Percentiles rank a stretch among this genome's conserved stretches.
phyloP scores from a whole-genome alignment of 768 basidiomycete species.

The Stropharia rugosoannulata region DNA sequence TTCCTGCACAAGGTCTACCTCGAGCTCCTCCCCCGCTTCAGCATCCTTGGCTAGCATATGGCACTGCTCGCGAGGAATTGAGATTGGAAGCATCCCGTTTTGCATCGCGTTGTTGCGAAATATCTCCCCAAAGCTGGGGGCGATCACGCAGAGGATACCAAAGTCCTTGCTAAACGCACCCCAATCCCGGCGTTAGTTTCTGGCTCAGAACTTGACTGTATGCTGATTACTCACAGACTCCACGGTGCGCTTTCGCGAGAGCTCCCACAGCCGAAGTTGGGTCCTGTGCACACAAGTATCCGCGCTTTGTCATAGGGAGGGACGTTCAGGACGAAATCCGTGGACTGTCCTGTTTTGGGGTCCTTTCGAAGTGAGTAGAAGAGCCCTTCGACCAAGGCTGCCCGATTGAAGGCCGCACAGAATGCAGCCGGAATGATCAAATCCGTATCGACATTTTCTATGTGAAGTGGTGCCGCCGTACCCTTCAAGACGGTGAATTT shows the following conservation, averaged over 20 bases:
- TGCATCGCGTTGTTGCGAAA: slow-evolving; percentile 90
- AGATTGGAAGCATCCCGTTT: slow-evolving; percentile 87
- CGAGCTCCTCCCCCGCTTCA: slow-evolving; percentile 69
- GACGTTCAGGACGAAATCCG: slow-evolving; percentile 84
- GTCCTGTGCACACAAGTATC: slow-evolving; percentile 81
- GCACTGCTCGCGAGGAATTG: slow-evolving; percentile 70
- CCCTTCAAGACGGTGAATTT: slow-evolving; percentile 75
- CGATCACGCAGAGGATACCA: slow-evolving; percentile 85
- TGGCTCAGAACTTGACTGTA: background rate
- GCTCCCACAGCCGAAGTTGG: slow-evolving; percentile 91
- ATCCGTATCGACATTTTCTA: slow-evolving; percentile 88
- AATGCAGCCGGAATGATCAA: slow-evolving; percentile 95
- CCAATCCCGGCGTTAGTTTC: background rate
- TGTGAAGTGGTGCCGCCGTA: slow-evolving; percentile 73
- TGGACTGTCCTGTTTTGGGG: slow-evolving; percentile 73
- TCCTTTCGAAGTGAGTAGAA: slow-evolving; percentile 84
- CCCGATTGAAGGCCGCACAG: slow-evolving; percentile 87
- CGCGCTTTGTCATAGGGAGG: slow-evolving; percentile 72
- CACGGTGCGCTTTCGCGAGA: slow-evolving; percentile 91
- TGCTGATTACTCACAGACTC: slow-evolving; percentile 59
- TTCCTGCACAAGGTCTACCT: slow-evolving; percentile 82
- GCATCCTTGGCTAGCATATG: slow-evolving; percentile 73
- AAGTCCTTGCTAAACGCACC: slow-evolving; percentile 67
- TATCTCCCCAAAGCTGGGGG: slow-evolving; percentile 89
- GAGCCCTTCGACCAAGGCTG: slow-evolving; percentile 79